phyloP scores from a whole-genome alignment of 192 early-diverging fungal genomes.

The Podochytrium sp. region DNA sequence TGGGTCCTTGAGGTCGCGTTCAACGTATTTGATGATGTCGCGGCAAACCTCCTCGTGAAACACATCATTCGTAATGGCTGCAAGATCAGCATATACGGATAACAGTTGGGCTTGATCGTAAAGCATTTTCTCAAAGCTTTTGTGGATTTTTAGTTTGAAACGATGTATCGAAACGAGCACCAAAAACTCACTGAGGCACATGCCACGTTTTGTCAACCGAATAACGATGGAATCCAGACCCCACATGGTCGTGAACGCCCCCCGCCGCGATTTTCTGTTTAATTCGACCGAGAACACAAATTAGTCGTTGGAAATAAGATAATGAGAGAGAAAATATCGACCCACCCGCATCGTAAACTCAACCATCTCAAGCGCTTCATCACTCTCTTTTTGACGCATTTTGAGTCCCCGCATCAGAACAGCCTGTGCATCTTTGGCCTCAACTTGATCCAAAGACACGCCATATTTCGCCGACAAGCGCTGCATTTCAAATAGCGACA shows the following conservation, averaged over 20 bases:
- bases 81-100: slow-evolving; percentile 47
- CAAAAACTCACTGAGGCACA: slow-evolving; percentile 55
- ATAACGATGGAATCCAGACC: slow-evolving; percentile 48
- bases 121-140: slow-evolving; percentile 71
- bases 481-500: slow-evolving; percentile 17
- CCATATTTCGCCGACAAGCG: slow-evolving; percentile 16
- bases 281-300: neutral
- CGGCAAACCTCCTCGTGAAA: slow-evolving; percentile 46
- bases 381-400: slow-evolving; percentile 1
- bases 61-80: slow-evolving; percentile 51
- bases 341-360: slow-evolving; percentile 38
- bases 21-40: slow-evolving; percentile 63
- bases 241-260: slow-evolving; percentile 52
- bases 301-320: neutral
- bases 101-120: slow-evolving; percentile 73
- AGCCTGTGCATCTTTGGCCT: neutral
- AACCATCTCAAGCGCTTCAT: slow-evolving; percentile 40
- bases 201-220: slow-evolving; percentile 53
- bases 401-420: slow-evolving; percentile 6
- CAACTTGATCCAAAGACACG: slow-evolving; percentile 18
- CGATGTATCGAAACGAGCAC: neutral
- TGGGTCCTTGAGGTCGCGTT: slow-evolving; percentile 50
- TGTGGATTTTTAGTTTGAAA: neutral
- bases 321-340: neutral
- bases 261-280: slow-evolving; percentile 32